These are phyloP conservation scores for Baudoinia panamericana DNA, from an alignment of 495 filamentous ascomycete genomes.

Conservation along the genomic window DNA sequence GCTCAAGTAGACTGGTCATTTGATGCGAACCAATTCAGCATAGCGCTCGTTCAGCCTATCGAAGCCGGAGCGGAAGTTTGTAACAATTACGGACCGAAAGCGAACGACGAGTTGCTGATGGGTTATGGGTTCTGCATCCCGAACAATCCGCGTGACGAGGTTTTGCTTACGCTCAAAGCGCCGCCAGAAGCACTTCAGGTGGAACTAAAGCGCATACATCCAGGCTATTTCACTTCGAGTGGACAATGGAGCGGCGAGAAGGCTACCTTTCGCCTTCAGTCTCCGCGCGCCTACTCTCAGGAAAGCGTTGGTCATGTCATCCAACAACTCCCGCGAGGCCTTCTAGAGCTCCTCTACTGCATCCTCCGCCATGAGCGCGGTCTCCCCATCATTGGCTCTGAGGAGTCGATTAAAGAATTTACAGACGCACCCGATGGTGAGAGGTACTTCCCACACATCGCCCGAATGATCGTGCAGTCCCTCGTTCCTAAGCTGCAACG, in stretches of 20 bases:
- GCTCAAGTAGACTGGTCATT: constrained; percentile 51
- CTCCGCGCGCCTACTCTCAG: background rate
- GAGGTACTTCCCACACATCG: constrained; percentile 14
- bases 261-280: constrained; percentile 14
- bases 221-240: constrained; percentile 8
- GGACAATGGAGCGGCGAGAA: constrained; percentile 15
- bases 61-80: constrained; percentile 41
- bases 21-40: constrained; percentile 33
- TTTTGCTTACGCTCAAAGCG: constrained; percentile 31
- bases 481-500: constrained; percentile 10
- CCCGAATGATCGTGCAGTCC: constrained; percentile 17
- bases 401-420: constrained; percentile 3
- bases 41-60: constrained; percentile 37
- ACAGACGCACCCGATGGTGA: background rate
- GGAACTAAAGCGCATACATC: constrained; percentile 6
- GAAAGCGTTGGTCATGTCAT: background rate
- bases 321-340: constrained; percentile 7
- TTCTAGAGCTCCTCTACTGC: constrained; percentile 19
- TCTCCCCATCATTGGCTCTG: constrained; percentile 3
- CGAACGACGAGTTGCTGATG: constrained; percentile 54
- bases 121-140: constrained; percentile 54
- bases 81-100: constrained; percentile 58
- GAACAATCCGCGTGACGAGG: constrained; percentile 35
- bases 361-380: constrained; percentile 17
- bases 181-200: constrained; percentile 17